Evolutionary conservation across 305 asterid species (phyloP).

Genomic region (Fraxinus paxiana): DNA sequence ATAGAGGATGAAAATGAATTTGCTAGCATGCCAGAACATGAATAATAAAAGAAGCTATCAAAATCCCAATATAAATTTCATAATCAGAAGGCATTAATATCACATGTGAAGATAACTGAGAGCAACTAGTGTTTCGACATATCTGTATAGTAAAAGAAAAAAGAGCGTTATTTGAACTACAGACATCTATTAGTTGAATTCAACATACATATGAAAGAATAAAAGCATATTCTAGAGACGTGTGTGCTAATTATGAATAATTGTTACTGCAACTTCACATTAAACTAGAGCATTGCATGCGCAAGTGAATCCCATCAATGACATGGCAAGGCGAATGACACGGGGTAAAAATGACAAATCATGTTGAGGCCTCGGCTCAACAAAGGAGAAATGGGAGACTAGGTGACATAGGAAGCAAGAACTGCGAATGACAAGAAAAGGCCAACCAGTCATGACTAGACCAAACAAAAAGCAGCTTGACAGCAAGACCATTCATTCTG

Average conservation of each 20-base stretch:
- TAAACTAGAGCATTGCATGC: neutral
- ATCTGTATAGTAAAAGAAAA: neutral
- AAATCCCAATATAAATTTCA: neutral
- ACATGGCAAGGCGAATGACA: neutral
- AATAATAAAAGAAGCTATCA: neutral
- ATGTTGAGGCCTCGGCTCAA: neutral
- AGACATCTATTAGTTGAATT: neutral
- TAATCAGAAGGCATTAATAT: constrained; percentile 3
- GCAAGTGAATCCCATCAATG: neutral
- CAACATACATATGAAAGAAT: neutral
- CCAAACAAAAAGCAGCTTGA: neutral
- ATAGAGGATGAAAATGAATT: neutral
- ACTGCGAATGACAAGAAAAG: neutral
- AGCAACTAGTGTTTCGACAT: neutral
- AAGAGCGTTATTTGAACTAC: neutral
- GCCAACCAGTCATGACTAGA: neutral
- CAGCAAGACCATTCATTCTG: neutral
- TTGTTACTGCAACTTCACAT: neutral
- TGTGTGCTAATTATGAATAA: neutral
- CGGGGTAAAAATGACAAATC: neutral
- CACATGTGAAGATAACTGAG: neutral
- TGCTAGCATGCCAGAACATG: neutral
- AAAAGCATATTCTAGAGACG: neutral
- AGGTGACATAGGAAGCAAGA: neutral
- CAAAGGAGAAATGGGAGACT: neutral